Evolutionary conservation across 1,284 basidiomycete genomes (phyloP), one percentile per base, ranked within the genome.

Genomic region (Heterobasidion irregulare): DNA sequence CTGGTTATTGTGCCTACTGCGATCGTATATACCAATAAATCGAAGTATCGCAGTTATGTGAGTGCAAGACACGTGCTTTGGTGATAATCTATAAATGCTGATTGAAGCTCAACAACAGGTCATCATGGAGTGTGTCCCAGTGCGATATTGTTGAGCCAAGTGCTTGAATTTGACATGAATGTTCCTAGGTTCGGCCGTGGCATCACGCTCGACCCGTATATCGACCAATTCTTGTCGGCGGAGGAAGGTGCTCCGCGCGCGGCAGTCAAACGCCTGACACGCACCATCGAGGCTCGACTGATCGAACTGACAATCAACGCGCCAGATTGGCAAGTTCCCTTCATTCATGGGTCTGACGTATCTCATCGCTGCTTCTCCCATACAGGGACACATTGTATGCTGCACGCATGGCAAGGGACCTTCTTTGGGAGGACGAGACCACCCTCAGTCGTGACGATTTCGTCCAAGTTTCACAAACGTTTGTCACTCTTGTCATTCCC

Each of bases 1-100:
- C 72, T 83, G 2, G 66, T 75, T 32, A 82, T 98, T 58, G 73
- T 96, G 36, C 93, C 95, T 8, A 84, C 87, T 8, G 86, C 92
- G 1, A 93, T 98, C 61, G 92, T 92, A 6, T 98, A 97, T 69
- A 93, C 92, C 52, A 87, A 98, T 72, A 98, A 98, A 72, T 84
- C 88, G 50, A 94, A 94, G 72, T 98, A 98, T 68, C 79, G 95
- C 54, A 93, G 90, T 64, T 74, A 78, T 65, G 88, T 88, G 64
- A 67, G 83, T 77, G 13, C 32, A 12, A 12, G 15, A 43, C 33
- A 6, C 8, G 34, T 56, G 19, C 44, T 50, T 41, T 33, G 38
- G 15, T 13, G 59, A 47, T 56, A 48, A 43, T 8, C 26, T 5
- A 26, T 26, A 26, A 26, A 26, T 32, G 18, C 56, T 41, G 48